phyloP scores from a whole-genome alignment of 2,329 filamentous ascomycete genomes.

The Dissoconium aciculare region DNA sequence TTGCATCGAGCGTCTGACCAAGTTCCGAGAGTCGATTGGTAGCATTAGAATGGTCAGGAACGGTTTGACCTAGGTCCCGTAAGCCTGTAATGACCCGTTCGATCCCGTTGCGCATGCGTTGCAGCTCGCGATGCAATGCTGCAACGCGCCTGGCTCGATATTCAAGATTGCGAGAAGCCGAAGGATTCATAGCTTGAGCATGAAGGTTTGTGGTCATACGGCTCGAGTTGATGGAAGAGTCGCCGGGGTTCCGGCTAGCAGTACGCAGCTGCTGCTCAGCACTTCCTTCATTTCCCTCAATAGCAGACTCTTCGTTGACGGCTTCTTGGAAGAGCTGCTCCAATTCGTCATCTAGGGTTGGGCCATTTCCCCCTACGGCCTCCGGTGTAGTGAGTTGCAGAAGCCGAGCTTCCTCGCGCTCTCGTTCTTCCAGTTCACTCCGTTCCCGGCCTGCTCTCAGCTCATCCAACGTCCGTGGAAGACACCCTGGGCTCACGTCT shows the following conservation, averaged over 20 bases:
- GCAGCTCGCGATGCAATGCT: conserved; percentile 24
- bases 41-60: conserved; percentile 21
- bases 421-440: conserved; percentile 15
- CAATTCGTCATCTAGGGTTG: conserved; percentile 22
- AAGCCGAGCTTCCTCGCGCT: conserved; percentile 7
- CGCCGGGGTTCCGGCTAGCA: neutral
- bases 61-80: conserved; percentile 23
- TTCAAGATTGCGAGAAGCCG: conserved; percentile 20
- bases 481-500: conserved; percentile 32
- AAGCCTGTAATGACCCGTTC: conserved; percentile 25
- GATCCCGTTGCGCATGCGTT: conserved; percentile 25
- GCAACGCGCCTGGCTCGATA: conserved; percentile 24
- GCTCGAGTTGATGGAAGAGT: neutral
- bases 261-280: neutral
- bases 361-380: conserved; percentile 8
- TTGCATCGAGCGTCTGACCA: conserved; percentile 19
- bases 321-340: conserved; percentile 23
- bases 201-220: conserved; percentile 16
- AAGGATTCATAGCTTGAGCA: conserved; percentile 16
- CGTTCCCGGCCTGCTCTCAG: conserved; percentile 24
- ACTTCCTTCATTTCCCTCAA: no score
- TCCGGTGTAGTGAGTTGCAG: conserved; percentile 4
- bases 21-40: conserved; percentile 17
- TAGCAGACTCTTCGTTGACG: conserved; percentile 12
- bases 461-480: conserved; percentile 34